Base-by-base conservation (phyloP, 139 green algal genomes). In the Closterium sp. region DNA sequence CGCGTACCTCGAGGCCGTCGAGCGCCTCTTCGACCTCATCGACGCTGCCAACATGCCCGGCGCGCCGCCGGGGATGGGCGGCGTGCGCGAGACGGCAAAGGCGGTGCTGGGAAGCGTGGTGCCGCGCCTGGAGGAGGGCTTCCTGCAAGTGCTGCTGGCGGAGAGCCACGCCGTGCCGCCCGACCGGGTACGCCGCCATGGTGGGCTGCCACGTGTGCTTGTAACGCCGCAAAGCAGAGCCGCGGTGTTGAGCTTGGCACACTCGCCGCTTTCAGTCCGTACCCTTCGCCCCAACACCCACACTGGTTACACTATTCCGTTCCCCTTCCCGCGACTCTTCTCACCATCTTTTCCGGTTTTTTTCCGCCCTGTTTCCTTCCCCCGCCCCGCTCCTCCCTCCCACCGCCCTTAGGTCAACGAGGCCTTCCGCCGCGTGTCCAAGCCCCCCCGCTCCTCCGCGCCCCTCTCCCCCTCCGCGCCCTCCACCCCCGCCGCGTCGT, bases 81-180 rank as follows among this genome's bases (percentile, higher is more conserved):
- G 30, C 43, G 89, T 76, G 43, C 89, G 36, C 31, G 89, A 89
- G 33, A 32, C 36, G 25, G 31, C 89, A 16, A 64, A 90, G n/a
- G 7, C 33, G 4, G 23, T 92, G 31, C 83, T 92, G n/a, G 30
- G 33, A 23, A 25, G 16, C 31, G 12, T 31, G 8, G 43, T 92
- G 32, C 28, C 31, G 21, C 36, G 83, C 3, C 43, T 92, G n/a
- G 89, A 92, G 83, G 84, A 89, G 34, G 89, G 87, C 9, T 92
- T 92, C 31, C 89, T 83, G 83, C 32, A 92, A 28, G 21, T 92
- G 31, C 86, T 92, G 32, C 28, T 55, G 19, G 31, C 55, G 0
- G 30, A 89, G 36, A 89, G 36, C 34, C 12, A 69, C 31, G 9
- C 81, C n/a, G 85, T 89, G 85, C 25, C 87, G 21, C 84, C 76